Evolutionary conservation across 306 rosid genomes (phyloP).

Genomic region (Corylus avellana): DNA sequence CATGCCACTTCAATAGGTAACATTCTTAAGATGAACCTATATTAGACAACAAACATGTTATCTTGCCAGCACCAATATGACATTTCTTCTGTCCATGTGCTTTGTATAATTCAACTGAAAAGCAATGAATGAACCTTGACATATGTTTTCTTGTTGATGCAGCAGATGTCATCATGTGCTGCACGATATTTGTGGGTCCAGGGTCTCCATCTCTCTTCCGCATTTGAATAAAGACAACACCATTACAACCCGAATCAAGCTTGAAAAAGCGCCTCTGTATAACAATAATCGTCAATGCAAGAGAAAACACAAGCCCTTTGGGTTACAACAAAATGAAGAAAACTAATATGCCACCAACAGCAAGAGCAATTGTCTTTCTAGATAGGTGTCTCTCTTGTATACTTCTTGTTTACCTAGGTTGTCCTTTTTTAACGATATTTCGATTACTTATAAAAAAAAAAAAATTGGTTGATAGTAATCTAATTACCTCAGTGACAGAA

Average conservation of each 20-base stretch:
- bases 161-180: conserved; percentile 71
- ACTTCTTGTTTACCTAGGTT: too few species aligned
- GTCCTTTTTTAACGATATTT: too few species aligned
- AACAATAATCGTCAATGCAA: conserved; percentile 20
- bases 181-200: conserved; percentile 74
- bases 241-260: conserved; percentile 91
- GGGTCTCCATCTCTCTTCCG: conserved; percentile 66
- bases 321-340: neutral
- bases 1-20: conserved; percentile 88
- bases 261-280: conserved; percentile 71
- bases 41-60: conserved; percentile 18
- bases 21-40: conserved; percentile 87
- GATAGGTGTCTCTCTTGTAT: too few species aligned
- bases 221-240: conserved; percentile 92
- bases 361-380: neutral
- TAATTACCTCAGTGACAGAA: neutral
- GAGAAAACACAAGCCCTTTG: conserved; percentile 7
- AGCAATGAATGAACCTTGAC: conserved; percentile 63
- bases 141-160: conserved; percentile 84
- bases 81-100: conserved; percentile 18
- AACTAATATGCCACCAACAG: neutral
- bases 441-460: too few species aligned
- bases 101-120: conserved; percentile 13
- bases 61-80: conserved; percentile 14
- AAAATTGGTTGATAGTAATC: neutral